Evolutionary conservation across 805 yeast genomes (phyloP), one percentile per base, ranked within the genome.

Genomic region (Ogataea corticis): DNA sequence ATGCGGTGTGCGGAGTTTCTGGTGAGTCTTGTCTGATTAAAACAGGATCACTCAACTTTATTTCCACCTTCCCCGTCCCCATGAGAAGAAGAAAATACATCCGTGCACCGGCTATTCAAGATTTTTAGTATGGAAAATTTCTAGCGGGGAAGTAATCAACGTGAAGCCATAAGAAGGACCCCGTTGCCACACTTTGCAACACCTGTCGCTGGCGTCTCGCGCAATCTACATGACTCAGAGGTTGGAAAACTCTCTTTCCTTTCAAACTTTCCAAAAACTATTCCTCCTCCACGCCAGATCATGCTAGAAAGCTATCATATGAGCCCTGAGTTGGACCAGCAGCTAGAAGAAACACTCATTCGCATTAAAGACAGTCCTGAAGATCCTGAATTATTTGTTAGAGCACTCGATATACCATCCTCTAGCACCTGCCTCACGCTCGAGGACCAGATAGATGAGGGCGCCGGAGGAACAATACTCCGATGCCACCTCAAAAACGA

Each of bases 391-490:
- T 17, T 25, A n/a, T 10, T 25, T 11, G 16, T 37, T 18, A 18
- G 27, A 14, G 3, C 25, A 4, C 32, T 37, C 21, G 16, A 27
- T 14, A 14, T 55, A 3, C 55, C 59, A 4, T 19, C 41, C 12
- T 40, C 50, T 12, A 9, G 33, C 12, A 42, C 47, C 9, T 38
- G 28, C 6, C 35, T 59, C 7, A 31, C 7, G 12, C 13, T 45
- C 3, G 65, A 58, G 12, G 44, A 47, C 6, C 29, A 30, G 16
- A 48, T 62, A 3, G 63, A 62, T 34, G 55, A 59, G 38, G 69
- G 69, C n/a, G 55, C 67, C 2, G 66, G 69, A 29, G 69, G 69
- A 2, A 36, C 45, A 2, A 57, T 65, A 7, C 38, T 44, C 18
- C 61, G 55, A 44, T 58, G 55, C 12, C 54, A 52, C 14, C 18